These are phyloP conservation scores for Melanogaster broomeanus DNA, from an alignment of 768 basidiomycete species.

Conservation along the genomic window DNA sequence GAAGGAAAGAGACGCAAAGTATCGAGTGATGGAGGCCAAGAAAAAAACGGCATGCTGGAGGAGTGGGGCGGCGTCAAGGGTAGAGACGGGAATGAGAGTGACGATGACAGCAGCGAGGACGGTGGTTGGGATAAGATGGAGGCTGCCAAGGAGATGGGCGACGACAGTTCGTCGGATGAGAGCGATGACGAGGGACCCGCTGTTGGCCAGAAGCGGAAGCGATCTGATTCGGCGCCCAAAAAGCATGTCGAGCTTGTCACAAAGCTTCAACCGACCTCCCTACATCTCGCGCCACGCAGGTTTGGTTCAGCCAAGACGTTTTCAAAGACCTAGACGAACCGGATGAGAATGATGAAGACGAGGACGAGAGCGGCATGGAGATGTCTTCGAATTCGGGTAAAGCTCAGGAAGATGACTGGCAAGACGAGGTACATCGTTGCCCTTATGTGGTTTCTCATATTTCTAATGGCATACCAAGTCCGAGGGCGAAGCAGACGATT, in stretches of 20 bases:
- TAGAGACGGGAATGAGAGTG: slow-evolving; percentile 40
- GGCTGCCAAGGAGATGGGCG: slow-evolving; percentile 49
- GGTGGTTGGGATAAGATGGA: slow-evolving; percentile 77
- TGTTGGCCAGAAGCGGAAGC: slow-evolving; percentile 44
- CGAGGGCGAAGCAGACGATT: slow-evolving; percentile 44
- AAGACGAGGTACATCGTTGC: slow-evolving; percentile 25
- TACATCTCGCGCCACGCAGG: slow-evolving; percentile 59
- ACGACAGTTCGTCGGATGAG: slow-evolving; percentile 53
- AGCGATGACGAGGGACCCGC: slow-evolving; percentile 41
- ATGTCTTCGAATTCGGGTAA: slow-evolving; percentile 32
- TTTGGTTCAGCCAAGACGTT: slow-evolving; percentile 97
- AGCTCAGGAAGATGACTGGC: slow-evolving; percentile 30
- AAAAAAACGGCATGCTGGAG: slow-evolving; percentile 71
- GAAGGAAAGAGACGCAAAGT: slow-evolving; percentile 85
- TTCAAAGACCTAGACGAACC: slow-evolving; percentile 60
- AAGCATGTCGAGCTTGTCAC: slow-evolving; percentile 59
- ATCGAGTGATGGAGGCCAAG: slow-evolving; percentile 77
- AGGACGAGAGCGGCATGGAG: slow-evolving; percentile 26
- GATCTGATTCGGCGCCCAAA: slow-evolving; percentile 29
- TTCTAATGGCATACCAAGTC: slow-evolving; percentile 19
- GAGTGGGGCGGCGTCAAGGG: slow-evolving; percentile 79
- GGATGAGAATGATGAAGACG: slow-evolving; percentile 27
- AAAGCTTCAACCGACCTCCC: slow-evolving; percentile 41
- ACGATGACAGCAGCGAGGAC: slow-evolving; percentile 40
- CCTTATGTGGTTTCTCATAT: background rate